phyloP scores from a whole-genome alignment of 306 rosid genomes.

The Begonia masoniana region DNA sequence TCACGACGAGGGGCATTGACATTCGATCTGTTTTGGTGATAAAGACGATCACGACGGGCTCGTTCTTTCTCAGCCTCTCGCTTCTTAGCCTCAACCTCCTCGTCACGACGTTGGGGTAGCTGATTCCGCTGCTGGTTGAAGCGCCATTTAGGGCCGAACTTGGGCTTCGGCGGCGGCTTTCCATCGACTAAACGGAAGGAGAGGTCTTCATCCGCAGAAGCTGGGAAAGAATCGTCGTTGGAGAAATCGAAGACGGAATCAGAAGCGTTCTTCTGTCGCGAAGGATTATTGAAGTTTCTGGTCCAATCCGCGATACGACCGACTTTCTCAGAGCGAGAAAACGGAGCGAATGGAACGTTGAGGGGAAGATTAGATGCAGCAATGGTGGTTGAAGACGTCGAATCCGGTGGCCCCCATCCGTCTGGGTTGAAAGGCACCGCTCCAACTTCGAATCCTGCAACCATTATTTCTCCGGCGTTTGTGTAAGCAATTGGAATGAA shows the following conservation, averaged over 20 bases:
- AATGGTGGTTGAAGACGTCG: constrained; percentile 11
- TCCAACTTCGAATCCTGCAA: constrained; percentile 47
- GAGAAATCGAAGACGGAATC: constrained; percentile 84
- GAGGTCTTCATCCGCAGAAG: constrained; percentile 39
- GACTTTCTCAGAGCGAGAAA: constrained; percentile 78
- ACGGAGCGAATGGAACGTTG: constrained; percentile 79
- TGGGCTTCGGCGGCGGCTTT: constrained; percentile 80
- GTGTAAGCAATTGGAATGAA: background rate
- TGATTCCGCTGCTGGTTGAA: constrained; percentile 59
- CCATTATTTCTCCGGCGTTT: background rate
- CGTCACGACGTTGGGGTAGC: constrained; percentile 90
- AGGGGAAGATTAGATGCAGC: constrained; percentile 38
- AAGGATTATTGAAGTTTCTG: constrained; percentile 54
- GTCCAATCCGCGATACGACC: constrained; percentile 95
- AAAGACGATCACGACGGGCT: constrained; percentile 77
- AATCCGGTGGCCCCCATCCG: constrained; percentile 90
- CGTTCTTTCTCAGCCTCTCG: constrained; percentile 89
- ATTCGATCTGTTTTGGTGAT: constrained; percentile 61
- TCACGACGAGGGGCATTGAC: constrained; percentile 56
- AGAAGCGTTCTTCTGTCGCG: constrained; percentile 48
- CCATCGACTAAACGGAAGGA: constrained; percentile 80
- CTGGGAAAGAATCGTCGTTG: constrained; percentile 71
- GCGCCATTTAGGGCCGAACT: constrained; percentile 77
- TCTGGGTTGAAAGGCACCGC: constrained; percentile 70
- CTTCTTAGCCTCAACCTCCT: constrained; percentile 73